A percentile compares a stretch with the other conserved stretches of the same genome.
Conservation (phyloP, 2,329 filamentous ascomycete species). For the Curvularia eragrostidis region DNA sequence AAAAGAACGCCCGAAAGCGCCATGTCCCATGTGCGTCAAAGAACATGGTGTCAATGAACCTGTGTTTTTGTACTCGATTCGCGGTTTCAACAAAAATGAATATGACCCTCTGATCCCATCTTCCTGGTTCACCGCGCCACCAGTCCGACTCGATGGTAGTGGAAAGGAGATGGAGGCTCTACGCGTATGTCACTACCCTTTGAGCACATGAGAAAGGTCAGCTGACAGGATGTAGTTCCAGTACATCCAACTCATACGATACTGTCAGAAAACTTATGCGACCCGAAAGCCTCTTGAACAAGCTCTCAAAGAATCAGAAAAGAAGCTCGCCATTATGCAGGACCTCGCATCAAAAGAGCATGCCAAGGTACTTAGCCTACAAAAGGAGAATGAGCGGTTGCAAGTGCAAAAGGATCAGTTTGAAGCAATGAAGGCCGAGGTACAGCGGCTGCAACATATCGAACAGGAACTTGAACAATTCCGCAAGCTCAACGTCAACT, state of each 20-base stretch:
- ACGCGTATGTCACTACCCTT: slow-evolving; percentile 40
- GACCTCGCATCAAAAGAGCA: slow-evolving; percentile 48
- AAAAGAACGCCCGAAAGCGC: slow-evolving; percentile 50
- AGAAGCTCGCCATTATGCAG: slow-evolving; percentile 36
- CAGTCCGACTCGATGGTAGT: slow-evolving; percentile 49
- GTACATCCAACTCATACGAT: slow-evolving; percentile 47
- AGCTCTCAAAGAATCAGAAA: slow-evolving; percentile 25
- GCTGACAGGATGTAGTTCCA: slow-evolving; percentile 53
- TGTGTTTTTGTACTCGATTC: slow-evolving; percentile 54
- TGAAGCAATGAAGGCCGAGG: slow-evolving; percentile 20
- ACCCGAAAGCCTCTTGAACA: slow-evolving; percentile 28
- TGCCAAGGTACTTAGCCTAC: slow-evolving; percentile 34
- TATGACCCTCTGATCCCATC: slow-evolving; percentile 54
- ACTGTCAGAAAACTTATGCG: slow-evolving; percentile 32
- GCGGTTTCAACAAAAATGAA: slow-evolving; percentile 52
- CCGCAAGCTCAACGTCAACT: slow-evolving; percentile 23
- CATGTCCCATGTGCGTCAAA: slow-evolving; percentile 55
- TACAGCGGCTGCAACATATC: slow-evolving; percentile 26
- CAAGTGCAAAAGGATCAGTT: slow-evolving; percentile 16
- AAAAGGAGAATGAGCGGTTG: slow-evolving; percentile 31
- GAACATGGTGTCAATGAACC: slow-evolving; percentile 45
- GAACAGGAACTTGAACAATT: slow-evolving; percentile 30
- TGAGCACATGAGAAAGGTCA: background rate
- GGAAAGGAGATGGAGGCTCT: slow-evolving; percentile 52
- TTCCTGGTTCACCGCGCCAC: slow-evolving; percentile 55